Percentiles rank a stretch among this genome's conserved stretches.
Conservation (phyloP, 2,329 filamentous ascomycete species). For the Phyllosticta citriasiana region DNA sequence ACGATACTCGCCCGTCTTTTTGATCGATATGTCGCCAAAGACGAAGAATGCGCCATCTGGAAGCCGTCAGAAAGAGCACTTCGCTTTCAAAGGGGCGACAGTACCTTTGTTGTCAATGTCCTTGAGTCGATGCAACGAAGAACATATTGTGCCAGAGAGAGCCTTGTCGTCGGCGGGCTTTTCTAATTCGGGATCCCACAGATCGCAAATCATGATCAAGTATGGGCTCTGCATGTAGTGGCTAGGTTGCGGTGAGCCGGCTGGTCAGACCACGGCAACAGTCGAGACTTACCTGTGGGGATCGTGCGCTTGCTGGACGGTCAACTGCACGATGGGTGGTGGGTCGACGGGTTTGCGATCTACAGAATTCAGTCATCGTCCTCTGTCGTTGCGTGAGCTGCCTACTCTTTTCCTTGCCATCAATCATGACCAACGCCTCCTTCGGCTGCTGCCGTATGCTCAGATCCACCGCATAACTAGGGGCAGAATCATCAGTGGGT, state of each 20-base stretch:
- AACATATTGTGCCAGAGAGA: conserved; percentile 63
- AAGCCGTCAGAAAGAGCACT: conserved; percentile 12
- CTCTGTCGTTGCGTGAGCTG: not conserved
- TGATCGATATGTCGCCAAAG: conserved; percentile 79
- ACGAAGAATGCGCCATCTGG: conserved; percentile 78
- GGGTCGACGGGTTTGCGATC: conserved; percentile 83
- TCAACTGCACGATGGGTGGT: conserved; percentile 70
- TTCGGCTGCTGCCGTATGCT: conserved; percentile 57
- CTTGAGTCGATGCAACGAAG: conserved; percentile 73
- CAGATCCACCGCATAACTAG: conserved; percentile 38
- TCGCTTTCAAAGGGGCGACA: not conserved
- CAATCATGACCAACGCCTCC: conserved; percentile 52
- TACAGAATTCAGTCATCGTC: conserved; percentile 23
- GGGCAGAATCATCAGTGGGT: conserved; percentile 8
- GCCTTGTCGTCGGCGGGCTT: conserved; percentile 37
- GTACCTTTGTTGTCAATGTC: conserved; percentile 58
- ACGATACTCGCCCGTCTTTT: conserved; percentile 60
- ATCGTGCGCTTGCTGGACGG: conserved; percentile 40
- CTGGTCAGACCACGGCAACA: not conserved
- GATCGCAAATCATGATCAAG: conserved; percentile 47
- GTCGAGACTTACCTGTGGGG: conserved; percentile 47
- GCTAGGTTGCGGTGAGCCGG: conserved; percentile 25
- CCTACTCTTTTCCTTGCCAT: conserved; percentile 66
- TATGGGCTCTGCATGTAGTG: conserved; percentile 56
- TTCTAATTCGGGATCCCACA: conserved; percentile 41